phyloP scores from a whole-genome alignment of 148 eudicot species.

The Camellia granthamiana region DNA sequence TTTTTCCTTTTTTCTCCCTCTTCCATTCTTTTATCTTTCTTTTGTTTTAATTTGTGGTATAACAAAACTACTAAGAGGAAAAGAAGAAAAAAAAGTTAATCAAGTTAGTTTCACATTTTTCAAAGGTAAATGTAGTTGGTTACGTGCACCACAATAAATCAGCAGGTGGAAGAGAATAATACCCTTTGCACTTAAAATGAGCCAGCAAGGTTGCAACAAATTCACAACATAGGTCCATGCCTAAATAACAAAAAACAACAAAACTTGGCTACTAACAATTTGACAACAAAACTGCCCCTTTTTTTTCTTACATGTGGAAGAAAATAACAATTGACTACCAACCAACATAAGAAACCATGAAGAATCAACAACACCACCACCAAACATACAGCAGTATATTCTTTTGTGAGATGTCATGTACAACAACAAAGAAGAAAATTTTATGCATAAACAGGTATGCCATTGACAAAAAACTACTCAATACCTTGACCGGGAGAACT shows the following conservation, averaged over 20 bases:
- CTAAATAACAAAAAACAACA: neutral
- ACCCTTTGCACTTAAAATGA: neutral
- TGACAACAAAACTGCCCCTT: neutral
- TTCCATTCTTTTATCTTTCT: neutral
- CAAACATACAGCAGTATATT: neutral
- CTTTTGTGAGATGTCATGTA: neutral
- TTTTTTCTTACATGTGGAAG: neutral
- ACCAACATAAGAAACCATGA: neutral
- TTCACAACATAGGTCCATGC: neutral
- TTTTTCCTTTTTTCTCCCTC: neutral
- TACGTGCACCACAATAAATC: neutral
- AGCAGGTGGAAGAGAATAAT: neutral
- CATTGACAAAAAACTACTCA: neutral
- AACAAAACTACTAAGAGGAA: neutral
- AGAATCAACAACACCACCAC: too few species aligned
- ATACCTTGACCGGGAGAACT: slow-evolving; percentile 91
- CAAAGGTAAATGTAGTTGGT: neutral
- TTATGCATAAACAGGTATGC: neutral
- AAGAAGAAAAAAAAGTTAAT: neutral
- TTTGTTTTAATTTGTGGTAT: neutral
- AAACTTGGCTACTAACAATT: neutral
- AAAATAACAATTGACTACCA: neutral
- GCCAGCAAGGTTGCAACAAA: slow-evolving; percentile 3
- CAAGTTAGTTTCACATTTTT: neutral
- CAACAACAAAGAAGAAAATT: neutral